Percentiles rank a stretch among this genome's conserved stretches.
phyloP scores from a whole-genome alignment of 331 rosid genomes.

The Rosa hybrid region DNA sequence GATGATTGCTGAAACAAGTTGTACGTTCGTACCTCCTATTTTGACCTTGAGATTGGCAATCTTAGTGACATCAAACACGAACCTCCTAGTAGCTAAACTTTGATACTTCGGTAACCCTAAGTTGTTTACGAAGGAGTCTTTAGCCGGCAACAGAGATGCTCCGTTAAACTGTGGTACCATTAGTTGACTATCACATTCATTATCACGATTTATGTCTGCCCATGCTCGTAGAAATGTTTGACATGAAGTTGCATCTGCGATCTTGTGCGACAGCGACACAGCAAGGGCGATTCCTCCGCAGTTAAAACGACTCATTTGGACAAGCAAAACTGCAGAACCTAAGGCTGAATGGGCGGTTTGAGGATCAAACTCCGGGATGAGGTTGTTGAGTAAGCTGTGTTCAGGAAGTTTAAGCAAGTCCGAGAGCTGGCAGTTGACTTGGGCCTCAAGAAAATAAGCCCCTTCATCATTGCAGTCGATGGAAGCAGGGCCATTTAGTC shows the following conservation, averaged over 20 bases:
- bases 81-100: not conserved
- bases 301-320: slow-evolving; percentile 41
- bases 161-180: too few species aligned
- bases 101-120: too few species aligned
- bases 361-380: too few species aligned
- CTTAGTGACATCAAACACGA: slow-evolving; percentile 12
- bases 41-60: slow-evolving; percentile 13
- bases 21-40: not conserved
- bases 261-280: slow-evolving; percentile 35
- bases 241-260: slow-evolving; percentile 24
- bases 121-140: too few species aligned
- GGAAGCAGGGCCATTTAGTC: slow-evolving; percentile 19
- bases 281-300: slow-evolving; percentile 52
- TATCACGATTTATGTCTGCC: too few species aligned
- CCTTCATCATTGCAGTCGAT: slow-evolving; percentile 49
- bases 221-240: too few species aligned
- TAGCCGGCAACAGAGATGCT: too few species aligned
- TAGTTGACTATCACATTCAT: too few species aligned
- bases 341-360: not conserved
- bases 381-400: slow-evolving; percentile 15
- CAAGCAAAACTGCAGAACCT: slow-evolving; percentile 9
- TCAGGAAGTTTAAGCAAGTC: slow-evolving; percentile 41
- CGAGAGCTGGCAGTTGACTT: slow-evolving; percentile 21
- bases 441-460: slow-evolving; percentile 37
- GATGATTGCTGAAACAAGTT: slow-evolving; percentile 2